Conservation (phyloP, 148 eudicot species). For the Dysphania ambrosioides region DNA sequence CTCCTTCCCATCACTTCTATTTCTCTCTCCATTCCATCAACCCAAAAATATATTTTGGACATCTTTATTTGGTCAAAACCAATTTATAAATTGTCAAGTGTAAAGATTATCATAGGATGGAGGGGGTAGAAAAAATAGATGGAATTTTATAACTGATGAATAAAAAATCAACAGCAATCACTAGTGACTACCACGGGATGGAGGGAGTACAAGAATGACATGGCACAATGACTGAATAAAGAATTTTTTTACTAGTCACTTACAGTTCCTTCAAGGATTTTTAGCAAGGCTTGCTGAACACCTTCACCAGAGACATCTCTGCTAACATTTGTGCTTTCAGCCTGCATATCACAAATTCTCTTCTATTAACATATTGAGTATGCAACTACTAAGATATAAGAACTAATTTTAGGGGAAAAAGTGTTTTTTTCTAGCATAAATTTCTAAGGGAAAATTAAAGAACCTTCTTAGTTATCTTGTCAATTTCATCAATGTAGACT, state of each 20-base stretch:
- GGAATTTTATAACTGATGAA: neutral
- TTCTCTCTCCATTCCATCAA: neutral
- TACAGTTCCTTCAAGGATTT: slow-evolving; percentile 97
- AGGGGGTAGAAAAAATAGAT: neutral
- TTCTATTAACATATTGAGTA: neutral
- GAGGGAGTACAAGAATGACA: neutral
- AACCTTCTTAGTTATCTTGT: slow-evolving; percentile 92
- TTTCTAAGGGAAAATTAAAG: neutral
- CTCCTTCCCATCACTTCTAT: neutral
- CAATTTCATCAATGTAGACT: slow-evolving; percentile 93
- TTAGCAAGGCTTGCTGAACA: slow-evolving; percentile 90
- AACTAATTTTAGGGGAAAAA: neutral
- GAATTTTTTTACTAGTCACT: slow-evolving; percentile 33
- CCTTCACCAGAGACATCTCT: slow-evolving; percentile 98
- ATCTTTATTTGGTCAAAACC: neutral
- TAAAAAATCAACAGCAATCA: neutral
- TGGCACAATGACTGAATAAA: neutral
- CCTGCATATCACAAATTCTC: slow-evolving; percentile 37
- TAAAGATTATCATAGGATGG: neutral
- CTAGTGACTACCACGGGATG: neutral
- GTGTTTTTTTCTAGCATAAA: neutral
- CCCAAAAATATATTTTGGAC: neutral
- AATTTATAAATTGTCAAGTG: neutral
- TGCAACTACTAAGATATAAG: neutral
- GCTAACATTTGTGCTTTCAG: slow-evolving; percentile 72